A percentile compares a stretch with the other conserved stretches of the same genome.
These are phyloP conservation scores for Cladosporium phlei DNA, from an alignment of 2,329 filamentous ascomycete species.

Conservation along the genomic window DNA sequence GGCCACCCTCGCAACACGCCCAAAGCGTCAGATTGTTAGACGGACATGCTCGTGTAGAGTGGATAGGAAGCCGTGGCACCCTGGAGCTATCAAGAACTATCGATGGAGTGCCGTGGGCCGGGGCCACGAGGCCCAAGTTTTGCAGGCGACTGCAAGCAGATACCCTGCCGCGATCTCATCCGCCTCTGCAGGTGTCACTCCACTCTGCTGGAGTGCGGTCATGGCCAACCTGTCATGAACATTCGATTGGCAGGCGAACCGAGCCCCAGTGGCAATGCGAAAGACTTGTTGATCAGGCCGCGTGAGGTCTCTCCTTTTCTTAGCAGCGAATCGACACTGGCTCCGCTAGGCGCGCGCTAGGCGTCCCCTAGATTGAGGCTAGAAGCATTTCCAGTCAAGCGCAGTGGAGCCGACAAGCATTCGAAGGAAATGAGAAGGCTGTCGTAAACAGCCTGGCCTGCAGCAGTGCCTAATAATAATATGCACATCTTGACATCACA, in stretches of 20 bases:
- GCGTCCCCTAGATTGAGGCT: not conserved
- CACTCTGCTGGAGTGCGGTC: not conserved
- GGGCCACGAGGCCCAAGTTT: not conserved
- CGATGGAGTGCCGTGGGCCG: constrained; percentile 5
- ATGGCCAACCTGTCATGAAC: constrained; percentile 5
- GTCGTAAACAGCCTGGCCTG: constrained; percentile 5
- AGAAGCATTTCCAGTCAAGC: constrained; percentile 1
- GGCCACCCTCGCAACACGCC: not conserved
- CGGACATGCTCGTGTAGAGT: constrained; percentile 7
- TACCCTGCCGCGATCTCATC: not conserved
- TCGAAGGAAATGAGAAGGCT: constrained; percentile 11
- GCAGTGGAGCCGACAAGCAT: constrained; percentile 9
- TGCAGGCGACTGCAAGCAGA: constrained; percentile 1
- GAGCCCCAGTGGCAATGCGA: constrained; percentile 1
- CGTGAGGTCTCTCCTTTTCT: constrained; percentile 8
- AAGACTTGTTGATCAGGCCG: constrained; percentile 5
- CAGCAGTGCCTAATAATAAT: constrained; percentile 3
- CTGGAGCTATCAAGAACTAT: constrained; percentile 7
- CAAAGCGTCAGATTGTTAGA: constrained; percentile 9
- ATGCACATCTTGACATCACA: constrained; percentile 13
- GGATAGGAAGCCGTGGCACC: not conserved
- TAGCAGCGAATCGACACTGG: constrained; percentile 1
- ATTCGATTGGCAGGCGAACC: constrained; percentile 10
- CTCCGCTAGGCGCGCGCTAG: not conserved
- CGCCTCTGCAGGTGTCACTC: constrained; percentile 2